These are phyloP conservation scores for Aspergillus ustus DNA, from an alignment of 2,329 filamentous ascomycete genomes.

Conservation along the genomic window DNA sequence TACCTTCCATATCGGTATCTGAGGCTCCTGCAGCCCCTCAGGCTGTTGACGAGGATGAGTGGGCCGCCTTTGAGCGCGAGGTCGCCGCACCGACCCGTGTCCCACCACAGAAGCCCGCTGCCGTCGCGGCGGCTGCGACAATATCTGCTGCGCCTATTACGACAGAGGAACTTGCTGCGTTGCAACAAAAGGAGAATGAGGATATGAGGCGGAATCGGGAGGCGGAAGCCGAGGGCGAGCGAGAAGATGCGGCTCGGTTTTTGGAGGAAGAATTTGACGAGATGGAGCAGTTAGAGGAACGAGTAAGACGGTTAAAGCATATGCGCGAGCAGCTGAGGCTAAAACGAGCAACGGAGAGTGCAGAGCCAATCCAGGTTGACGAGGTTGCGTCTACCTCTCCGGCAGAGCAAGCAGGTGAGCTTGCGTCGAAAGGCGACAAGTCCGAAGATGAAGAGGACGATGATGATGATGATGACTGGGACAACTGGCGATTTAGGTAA, in stretches of 20 bases:
- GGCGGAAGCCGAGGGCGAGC: constrained; percentile 67
- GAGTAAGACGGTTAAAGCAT: constrained; percentile 71
- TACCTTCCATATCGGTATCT: constrained; percentile 15
- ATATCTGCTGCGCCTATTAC: constrained; percentile 73
- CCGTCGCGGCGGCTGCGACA: constrained; percentile 54
- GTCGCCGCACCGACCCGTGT: constrained; percentile 59
- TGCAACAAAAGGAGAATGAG: constrained; percentile 54
- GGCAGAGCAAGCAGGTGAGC: constrained; percentile 42
- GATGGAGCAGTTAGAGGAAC: constrained; percentile 77
- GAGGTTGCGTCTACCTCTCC: constrained; percentile 30
- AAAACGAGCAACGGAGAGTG: constrained; percentile 35
- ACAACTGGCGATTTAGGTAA: constrained; percentile 49
- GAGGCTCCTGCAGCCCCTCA: constrained; percentile 21
- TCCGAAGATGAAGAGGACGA: constrained; percentile 29
- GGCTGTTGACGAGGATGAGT: constrained; percentile 74
- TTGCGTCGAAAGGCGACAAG: constrained; percentile 51
- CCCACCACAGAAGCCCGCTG: constrained; percentile 36
- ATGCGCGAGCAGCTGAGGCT: constrained; percentile 69
- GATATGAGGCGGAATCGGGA: constrained; percentile 51
- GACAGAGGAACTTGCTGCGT: constrained; percentile 64
- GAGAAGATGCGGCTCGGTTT: constrained; percentile 74
- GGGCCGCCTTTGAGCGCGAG: constrained; percentile 86
- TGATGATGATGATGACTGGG: constrained; percentile 50
- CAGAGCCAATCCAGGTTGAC: constrained; percentile 34
- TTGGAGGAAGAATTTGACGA: constrained; percentile 80